phyloP scores from a whole-genome alignment of 768 basidiomycete genomes.

The Psilocybe subaeruginosa region DNA sequence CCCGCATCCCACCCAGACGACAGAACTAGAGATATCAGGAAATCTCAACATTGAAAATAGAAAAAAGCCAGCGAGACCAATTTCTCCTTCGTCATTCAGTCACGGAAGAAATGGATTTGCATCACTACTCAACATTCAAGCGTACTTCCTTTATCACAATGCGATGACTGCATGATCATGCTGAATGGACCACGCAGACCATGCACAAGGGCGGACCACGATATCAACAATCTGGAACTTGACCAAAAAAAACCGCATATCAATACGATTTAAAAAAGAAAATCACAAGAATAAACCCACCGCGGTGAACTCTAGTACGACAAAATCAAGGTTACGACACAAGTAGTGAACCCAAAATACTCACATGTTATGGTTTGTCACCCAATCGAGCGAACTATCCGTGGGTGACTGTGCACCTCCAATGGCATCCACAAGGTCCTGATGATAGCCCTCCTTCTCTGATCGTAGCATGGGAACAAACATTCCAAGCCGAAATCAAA shows the following conservation, averaged over 20 bases:
- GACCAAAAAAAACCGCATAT: neutral
- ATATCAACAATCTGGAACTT: neutral
- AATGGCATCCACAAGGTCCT: neutral
- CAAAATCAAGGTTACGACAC: neutral
- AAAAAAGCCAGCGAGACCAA: neutral
- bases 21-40: neutral
- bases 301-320: no score
- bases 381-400: neutral
- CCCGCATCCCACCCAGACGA: neutral
- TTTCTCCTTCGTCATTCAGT: neutral
- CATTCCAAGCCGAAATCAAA: neutral
- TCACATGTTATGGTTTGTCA: neutral
- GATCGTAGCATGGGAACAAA: neutral
- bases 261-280: neutral
- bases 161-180: neutral
- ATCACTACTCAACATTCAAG: neutral
- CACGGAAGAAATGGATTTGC: neutral
- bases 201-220: neutral
- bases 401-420: neutral
- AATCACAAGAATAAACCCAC: no score
- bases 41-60: neutral
- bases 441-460: neutral
- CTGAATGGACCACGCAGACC: neutral
- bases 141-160: neutral
- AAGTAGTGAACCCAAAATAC: neutral